Evolutionary conservation across 176 grass and related monocot species (phyloP).

Genomic region (Melocanna baccifera): DNA sequence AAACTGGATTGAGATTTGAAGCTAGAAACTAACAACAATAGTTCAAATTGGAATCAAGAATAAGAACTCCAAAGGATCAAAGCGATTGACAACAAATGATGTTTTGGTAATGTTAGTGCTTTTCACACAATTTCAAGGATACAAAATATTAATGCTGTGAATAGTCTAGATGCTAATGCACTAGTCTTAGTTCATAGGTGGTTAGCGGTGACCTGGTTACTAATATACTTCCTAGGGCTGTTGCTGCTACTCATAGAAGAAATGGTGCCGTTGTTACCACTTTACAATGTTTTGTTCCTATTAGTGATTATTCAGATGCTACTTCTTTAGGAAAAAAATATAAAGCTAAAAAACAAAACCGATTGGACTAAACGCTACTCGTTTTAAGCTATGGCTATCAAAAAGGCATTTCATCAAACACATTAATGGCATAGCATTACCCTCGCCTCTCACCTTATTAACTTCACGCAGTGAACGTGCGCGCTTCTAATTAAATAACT

Average conservation of each 20-base stretch:
- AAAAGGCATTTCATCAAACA: constrained; percentile 38
- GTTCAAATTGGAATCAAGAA: too few species aligned
- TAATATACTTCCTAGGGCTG: constrained; percentile 78
- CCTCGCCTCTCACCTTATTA: background rate
- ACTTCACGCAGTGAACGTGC: background rate
- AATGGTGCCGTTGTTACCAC: constrained; percentile 87
- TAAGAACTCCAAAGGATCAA: constrained; percentile 16
- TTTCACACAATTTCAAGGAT: too few species aligned
- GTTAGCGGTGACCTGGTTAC: constrained; percentile 87
- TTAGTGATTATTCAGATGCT: constrained; percentile 74
- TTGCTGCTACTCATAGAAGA: constrained; percentile 91
- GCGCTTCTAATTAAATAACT: too few species aligned
- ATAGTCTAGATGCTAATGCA: constrained; percentile 18
- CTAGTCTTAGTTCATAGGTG: constrained; percentile 46
- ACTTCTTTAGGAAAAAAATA: constrained; percentile 79
- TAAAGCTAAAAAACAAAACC: constrained; percentile 81
- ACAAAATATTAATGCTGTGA: background rate
- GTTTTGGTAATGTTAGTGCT: too few species aligned
- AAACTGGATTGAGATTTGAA: too few species aligned
- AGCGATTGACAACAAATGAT: too few species aligned
- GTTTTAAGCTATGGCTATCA: background rate
- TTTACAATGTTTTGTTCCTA: constrained; percentile 72
- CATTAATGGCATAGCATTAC: background rate
- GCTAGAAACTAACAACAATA: too few species aligned
- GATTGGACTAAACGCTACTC: constrained; percentile 44